Evolutionary conservation across 768 basidiomycete species (phyloP), one percentile per base, ranked within the genome.

Genomic region (Mycena galopus): DNA sequence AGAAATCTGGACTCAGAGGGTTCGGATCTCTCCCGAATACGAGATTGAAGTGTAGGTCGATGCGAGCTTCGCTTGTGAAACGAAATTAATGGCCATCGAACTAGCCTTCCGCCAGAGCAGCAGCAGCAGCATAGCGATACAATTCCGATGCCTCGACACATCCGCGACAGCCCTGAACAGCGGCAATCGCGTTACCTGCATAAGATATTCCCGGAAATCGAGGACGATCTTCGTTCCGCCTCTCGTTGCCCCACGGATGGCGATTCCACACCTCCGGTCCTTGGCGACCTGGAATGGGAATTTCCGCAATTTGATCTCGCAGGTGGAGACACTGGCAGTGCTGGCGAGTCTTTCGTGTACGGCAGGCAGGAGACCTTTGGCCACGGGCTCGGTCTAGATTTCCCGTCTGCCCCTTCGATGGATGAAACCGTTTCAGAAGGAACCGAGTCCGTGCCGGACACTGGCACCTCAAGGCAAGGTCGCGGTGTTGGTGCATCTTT

Each of bases 21-120:
- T 73, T 21, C 53, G 72, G 1, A 65, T 73, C 9, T 64, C 66
- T 14, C 72, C 72, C 23, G 72, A 65, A 19, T 72, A 50, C 19
- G 66, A 51, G n/a, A 72, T 73, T 23, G 53, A 73, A 59, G 50
- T 65, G 72, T 73, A n/a, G n/a, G 72, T 44, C 16, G 30, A 19
- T 21, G 1, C 21, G 10, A 17, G 57, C 6, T 6, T 10, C 23
- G 6, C 21, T 9, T 10, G 2, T 12, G n/a, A 9, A 51, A 1
- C 21, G 21, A 19, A 12, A 32, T n/a, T 50, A 12, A 27, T 16
- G 23, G 47, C 25, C 17, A 19, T 23, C 23, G 35, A 12, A n/a
- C 5, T 27, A 73, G 72, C 12, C 57, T 73, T 23, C 44, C 53
- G 12, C 56, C 53, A 44, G 32, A 25, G 16, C 55, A 44, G 30